Base-by-base conservation (phyloP, 305 asterid genomes). In the Ajuga reptans region DNA sequence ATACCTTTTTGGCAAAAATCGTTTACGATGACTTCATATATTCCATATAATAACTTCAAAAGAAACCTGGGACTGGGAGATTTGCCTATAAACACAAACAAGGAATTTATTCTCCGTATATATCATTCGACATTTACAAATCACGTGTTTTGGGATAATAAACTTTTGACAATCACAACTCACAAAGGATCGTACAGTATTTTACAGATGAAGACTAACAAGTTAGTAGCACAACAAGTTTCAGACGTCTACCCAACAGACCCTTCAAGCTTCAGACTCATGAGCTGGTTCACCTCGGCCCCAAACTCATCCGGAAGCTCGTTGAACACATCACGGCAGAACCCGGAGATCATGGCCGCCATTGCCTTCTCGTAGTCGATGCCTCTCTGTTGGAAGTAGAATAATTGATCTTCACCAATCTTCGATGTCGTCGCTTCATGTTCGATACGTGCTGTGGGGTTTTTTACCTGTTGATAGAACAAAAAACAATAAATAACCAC, bases 251-350 rank as follows among this genome's bases (percentile, higher is more conserved):
- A 89, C 67, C 95, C 98, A 5, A 92, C 98, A 5, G 95, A 86
- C 6, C 96, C 95, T 89, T 89, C 98, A 39, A 92, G 95, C 83
- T 87, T 89, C 86, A 92, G 70, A 68, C 94, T 87, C 96, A 92
- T 83, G 65, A 89, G 91, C 84, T 86, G 87, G 78, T 92, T 89
- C 68, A 87, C 96, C 82, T 92, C 96, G 2, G 96, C 88, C 36
- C 95, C 94, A 62, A 89, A 87, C 77, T 91, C 98, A 62, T 85
- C 86, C 0, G 98, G 96, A 1, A 91, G 95, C 71, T 91, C 93
- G 52, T 85, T 87, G 82, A 91, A 89, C 10, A 91, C 98, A 36
- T 91, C 96, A 61, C 81, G 41, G 65, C 98, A 91, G 71, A 91
- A 91, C 63, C 96, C 95, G 43, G 96, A 89, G 10, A 91, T 87